Percentiles rank a stretch among this genome's conserved stretches.
Evolutionary conservation across 1,139 yeast species (phyloP).

Genomic region (Pneumocystis jirovecii): DNA sequence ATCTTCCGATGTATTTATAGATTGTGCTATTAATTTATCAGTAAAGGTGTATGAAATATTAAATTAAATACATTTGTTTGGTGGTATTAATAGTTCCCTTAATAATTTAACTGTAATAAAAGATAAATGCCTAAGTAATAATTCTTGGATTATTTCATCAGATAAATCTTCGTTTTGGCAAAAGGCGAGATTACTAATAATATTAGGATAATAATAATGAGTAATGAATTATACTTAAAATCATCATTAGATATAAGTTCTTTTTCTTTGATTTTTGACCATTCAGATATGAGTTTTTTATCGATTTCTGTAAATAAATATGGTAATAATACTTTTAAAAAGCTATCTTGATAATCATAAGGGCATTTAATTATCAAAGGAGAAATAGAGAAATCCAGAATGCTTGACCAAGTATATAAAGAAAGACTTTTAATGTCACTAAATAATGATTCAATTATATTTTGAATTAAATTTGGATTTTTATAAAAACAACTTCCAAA

Average conservation of each 20-base stretch:
- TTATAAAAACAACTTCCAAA: constrained; percentile 80
- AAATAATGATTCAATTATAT: constrained; percentile 74
- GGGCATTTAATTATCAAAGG: constrained; percentile 86
- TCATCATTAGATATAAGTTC: constrained; percentile 12
- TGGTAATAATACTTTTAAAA: constrained; percentile 67
- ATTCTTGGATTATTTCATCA: constrained; percentile 98
- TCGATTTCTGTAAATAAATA: constrained; percentile 60
- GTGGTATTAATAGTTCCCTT: constrained; percentile 8
- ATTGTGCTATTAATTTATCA: neutral
- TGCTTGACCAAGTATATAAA: constrained; percentile 91
- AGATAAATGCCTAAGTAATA: constrained; percentile 77
- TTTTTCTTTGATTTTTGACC: constrained; percentile 37
- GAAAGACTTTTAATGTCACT: constrained; percentile 79
- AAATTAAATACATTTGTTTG: neutral
- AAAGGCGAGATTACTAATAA: constrained; percentile 46
- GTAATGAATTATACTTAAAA: constrained; percentile 6
- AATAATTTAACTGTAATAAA: constrained; percentile 82
- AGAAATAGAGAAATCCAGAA: constrained; percentile 77
- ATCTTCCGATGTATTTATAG: neutral
- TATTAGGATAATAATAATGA: neutral
- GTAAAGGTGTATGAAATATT: neutral
- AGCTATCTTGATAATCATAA: constrained; percentile 43
- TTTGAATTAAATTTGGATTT: constrained; percentile 61
- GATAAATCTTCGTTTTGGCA: constrained; percentile 72
- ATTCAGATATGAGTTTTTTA: constrained; percentile 47